Base-by-base conservation (phyloP, 305 asterid genomes). In the Plantago lanceolata region DNA sequence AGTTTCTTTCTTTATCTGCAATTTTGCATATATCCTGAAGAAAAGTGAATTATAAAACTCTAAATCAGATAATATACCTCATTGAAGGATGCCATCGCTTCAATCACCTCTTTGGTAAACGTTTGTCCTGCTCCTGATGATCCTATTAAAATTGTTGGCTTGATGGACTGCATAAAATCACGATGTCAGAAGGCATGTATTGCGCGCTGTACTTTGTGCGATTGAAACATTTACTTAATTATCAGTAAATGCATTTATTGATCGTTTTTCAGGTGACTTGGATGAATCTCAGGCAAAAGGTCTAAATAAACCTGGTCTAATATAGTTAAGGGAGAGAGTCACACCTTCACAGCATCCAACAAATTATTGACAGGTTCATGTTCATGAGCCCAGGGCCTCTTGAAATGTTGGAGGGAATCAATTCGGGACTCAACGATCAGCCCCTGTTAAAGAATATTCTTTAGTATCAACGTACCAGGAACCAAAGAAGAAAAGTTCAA, bases 301-400 rank as follows among this genome's bases (percentile, higher is more conserved):
- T 31, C 35, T 31, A 0, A 4, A 31, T 4, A 35, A 35, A 35
- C 44, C 0, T 35, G 0, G 44, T 35, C 2, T 35, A 35, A 35
- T 8, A 35, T 35, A 6, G 16, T 12, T 12, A 9, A 72, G 68
- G 66, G 65, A 52, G 65, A 52, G 75, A 56, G 59, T 31, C 43
- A 50, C 65, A 94, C 99, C 95, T 94, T 94, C 50, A 94, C 89
- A 69, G 96, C 97, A 48, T 85, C 90, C 65, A 79, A 67, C 70
- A 94, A 80, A 67, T 81, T 79, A 63, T 49, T 69, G 71, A 94
- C 93, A 9, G 95, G 95, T 69, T 81, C 84, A 6, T 90, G 97
- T 70, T 90, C 94, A 54, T 94, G 99, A 29, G 99, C 99, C 99
- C 99, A 94, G 14, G 96, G 96, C 76, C 79, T 82, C 85, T 94